Conservation (phyloP, 192 early-diverging fungal species). For the Entomortierella chlamydospora region DNA sequence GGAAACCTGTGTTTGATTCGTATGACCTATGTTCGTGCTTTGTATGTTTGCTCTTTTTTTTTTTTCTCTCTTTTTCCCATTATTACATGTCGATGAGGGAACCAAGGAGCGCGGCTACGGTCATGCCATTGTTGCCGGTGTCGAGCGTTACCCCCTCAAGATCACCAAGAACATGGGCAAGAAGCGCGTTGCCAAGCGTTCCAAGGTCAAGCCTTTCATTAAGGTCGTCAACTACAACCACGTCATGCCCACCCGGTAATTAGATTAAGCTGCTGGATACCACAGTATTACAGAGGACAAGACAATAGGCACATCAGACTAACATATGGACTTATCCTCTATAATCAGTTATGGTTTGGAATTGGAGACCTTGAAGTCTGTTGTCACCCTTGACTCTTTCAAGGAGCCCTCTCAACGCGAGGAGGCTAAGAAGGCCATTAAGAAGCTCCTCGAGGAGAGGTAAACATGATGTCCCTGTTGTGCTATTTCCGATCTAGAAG, state of each 20-base stretch:
- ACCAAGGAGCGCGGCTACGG: constrained; percentile 96
- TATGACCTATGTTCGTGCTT: constrained; percentile 43
- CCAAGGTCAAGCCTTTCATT: constrained; percentile 99
- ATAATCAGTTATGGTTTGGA: constrained; percentile 93
- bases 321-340: constrained; percentile 1
- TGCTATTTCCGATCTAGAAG: not conserved
- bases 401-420: constrained; percentile 94
- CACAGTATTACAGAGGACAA: not conserved
- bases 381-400: constrained; percentile 88
- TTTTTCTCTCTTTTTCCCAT: constrained; percentile 18
- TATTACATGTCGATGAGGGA: constrained; percentile 90
- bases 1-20: constrained; percentile 51
- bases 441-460: constrained; percentile 95
- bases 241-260: constrained; percentile 98
- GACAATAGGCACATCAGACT: not conserved
- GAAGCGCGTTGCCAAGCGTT: constrained; percentile 96
- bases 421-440: constrained; percentile 93
- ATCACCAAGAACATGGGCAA: constrained; percentile 95
- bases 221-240: constrained; percentile 99
- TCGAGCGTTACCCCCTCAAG: constrained; percentile 97
- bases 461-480: not conserved
- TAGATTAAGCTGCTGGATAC: not conserved
- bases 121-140: constrained; percentile 98
- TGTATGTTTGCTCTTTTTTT: constrained; percentile 12
- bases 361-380: constrained; percentile 92